Base-by-base conservation (phyloP, 768 basidiomycete genomes). In the Kwoniella sp. region DNA sequence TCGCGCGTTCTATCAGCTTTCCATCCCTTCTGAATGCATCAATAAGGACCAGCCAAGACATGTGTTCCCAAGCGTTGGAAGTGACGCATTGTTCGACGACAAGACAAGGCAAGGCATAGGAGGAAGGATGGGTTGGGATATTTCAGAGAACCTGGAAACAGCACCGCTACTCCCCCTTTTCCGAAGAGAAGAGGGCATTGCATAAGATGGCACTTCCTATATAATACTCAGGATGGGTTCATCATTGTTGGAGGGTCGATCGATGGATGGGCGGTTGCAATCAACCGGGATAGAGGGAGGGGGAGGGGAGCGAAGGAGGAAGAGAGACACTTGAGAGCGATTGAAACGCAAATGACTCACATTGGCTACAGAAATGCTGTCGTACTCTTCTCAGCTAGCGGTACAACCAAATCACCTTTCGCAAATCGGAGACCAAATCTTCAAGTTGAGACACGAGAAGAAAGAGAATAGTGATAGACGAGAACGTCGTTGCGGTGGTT, bases 71-170 rank as follows among this genome's bases (percentile, higher is more conserved):
- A n/a, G n/a, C n/a, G n/a, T n/a, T n/a, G n/a, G n/a, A n/a, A n/a
- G n/a, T n/a, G n/a, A n/a, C n/a, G n/a, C n/a, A n/a, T n/a, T n/a
- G n/a, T n/a, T n/a, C n/a, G 34, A 8, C 41, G 41, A 45, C 20
- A 45, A 20, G 20, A 11, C 34, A 5, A 45, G 20, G 17, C 41
- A 45, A 45, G 34, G 34, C 11, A 45, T 28, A 51, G 4, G 38
- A 51, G 50, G 50, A 51, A 31, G 56, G 23, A 26, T 38, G 29
- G 13, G 11, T 29, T 15, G 38, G 38, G 41, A 26, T 55, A 11
- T 47, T 56, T 63, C 62, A 63, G 62, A 63, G 55, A 63, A 63
- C 62, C 62, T 63, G 62, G 62, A 63, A 63, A 63, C 62, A 63
- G 62, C 62, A 63, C 29, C 54, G 62, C 62, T 26, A 55, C 29